Conservation (phyloP, 1,284 basidiomycete species). For the Melampsora occidentalis region DNA sequence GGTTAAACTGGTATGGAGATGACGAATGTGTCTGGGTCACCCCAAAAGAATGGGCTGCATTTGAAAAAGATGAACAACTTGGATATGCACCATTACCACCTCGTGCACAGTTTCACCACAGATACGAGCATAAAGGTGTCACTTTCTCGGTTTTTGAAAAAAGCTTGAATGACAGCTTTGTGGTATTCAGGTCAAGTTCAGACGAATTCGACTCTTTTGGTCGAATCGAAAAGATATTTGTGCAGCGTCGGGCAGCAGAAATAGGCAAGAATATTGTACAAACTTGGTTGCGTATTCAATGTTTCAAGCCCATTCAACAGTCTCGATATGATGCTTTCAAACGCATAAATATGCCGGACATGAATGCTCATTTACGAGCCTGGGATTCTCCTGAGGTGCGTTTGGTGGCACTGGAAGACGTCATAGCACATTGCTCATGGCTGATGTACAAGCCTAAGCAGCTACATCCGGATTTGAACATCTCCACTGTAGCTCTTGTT, state of each 20-base stretch:
- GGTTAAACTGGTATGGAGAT: too few relatives aligned
- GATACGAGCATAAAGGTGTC: background rate
- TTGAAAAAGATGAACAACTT: background rate
- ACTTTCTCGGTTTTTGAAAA: background rate
- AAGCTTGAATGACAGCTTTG: background rate
- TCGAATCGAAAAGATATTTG: background rate
- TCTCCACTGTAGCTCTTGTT: background rate
- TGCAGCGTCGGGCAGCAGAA: background rate
- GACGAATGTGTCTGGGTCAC: too few relatives aligned
- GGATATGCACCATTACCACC: background rate
- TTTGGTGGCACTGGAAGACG: background rate
- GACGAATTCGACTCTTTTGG: background rate
- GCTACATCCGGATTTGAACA: background rate
- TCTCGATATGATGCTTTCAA: background rate
- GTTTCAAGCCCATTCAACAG: background rate
- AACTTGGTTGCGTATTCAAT: background rate
- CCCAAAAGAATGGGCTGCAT: too few relatives aligned
- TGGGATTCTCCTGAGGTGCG: background rate
- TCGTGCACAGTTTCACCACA: background rate
- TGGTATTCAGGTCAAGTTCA: background rate
- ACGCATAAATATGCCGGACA: background rate
- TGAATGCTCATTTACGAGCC: background rate
- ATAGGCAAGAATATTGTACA: background rate
- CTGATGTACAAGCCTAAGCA: slow-evolving; percentile 1
- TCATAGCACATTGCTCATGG: background rate